Conservation (phyloP, 495 filamentous ascomycete species). For the Jackrogersella multiformis region DNA sequence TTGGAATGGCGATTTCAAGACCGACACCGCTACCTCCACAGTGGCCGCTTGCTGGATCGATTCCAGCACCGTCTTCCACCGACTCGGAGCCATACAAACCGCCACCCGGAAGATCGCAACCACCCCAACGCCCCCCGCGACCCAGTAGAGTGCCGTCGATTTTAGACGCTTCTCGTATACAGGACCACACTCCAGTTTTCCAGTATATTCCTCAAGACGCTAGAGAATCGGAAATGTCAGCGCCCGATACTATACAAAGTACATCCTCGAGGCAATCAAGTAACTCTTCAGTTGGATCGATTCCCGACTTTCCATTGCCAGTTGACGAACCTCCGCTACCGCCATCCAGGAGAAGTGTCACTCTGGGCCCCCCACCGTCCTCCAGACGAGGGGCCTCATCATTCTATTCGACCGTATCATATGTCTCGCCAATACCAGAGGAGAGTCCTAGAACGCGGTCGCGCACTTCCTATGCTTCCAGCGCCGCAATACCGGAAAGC, state of each 20-base stretch:
- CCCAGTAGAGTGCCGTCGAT: slow-evolving; percentile 68
- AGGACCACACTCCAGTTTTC: slow-evolving; percentile 61
- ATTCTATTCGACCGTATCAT: slow-evolving; percentile 78
- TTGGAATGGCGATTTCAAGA: slow-evolving; percentile 61
- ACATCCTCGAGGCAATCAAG: slow-evolving; percentile 60
- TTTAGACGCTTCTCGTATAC: slow-evolving; percentile 58
- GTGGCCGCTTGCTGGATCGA: slow-evolving; percentile 62
- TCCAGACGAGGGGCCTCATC: slow-evolving; percentile 73
- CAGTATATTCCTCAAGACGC: slow-evolving; percentile 57
- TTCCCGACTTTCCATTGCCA: slow-evolving; percentile 69
- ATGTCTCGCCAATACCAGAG: slow-evolving; percentile 89
- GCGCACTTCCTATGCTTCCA: slow-evolving; percentile 82
- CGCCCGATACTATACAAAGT: slow-evolving; percentile 53
- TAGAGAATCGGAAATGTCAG: slow-evolving; percentile 42
- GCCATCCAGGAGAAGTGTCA: slow-evolving; percentile 62
- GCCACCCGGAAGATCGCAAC: slow-evolving; percentile 61
- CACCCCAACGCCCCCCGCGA: slow-evolving; percentile 73
- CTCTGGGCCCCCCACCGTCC: slow-evolving; percentile 71
- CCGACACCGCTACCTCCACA: slow-evolving; percentile 60
- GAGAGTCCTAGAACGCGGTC: slow-evolving; percentile 70
- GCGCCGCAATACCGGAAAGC: slow-evolving; percentile 76
- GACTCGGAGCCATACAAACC: slow-evolving; percentile 57
- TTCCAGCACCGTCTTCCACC: slow-evolving; percentile 49
- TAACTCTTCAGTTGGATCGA: slow-evolving; percentile 65
- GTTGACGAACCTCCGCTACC: slow-evolving; percentile 47